A percentile compares a stretch with the other conserved stretches of the same genome.
phyloP scores from a whole-genome alignment of 2,329 filamentous ascomycete species.

The Fusarium palustre region DNA sequence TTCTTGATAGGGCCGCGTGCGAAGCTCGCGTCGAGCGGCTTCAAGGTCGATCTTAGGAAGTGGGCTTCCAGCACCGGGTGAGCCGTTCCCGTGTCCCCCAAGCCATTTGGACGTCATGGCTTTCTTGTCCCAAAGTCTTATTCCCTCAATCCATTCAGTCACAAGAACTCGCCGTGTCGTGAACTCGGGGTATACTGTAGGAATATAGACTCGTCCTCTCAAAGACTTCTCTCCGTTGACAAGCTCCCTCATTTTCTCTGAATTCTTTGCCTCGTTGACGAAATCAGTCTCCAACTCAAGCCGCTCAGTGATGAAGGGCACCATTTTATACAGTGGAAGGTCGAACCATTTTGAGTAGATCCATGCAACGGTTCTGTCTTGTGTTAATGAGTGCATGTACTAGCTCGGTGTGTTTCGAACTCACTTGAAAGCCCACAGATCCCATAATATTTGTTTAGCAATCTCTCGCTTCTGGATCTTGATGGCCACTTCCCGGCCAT shows the following conservation, averaged over 20 bases:
- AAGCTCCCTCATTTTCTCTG: conserved; percentile 82
- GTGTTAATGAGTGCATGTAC: conserved; percentile 28
- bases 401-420: conserved; percentile 42
- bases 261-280: conserved; percentile 88
- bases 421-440: conserved; percentile 93
- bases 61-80: conserved; percentile 78
- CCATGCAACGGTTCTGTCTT: conserved; percentile 75
- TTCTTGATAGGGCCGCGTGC: conserved; percentile 65
- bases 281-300: conserved; percentile 95
- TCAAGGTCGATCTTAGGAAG: conserved; percentile 65
- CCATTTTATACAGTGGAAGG: conserved; percentile 89
- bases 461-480: conserved; percentile 99
- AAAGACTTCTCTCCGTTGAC: conserved; percentile 81
- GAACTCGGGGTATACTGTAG: conserved; percentile 83
- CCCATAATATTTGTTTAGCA: conserved; percentile 88
- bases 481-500: conserved; percentile 92
- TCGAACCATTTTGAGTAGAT: conserved; percentile 91
- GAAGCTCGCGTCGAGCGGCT: conserved; percentile 58
- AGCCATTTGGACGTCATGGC: conserved; percentile 81
- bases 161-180: conserved; percentile 88
- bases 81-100: conserved; percentile 80
- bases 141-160: conserved; percentile 97
- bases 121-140: conserved; percentile 91
- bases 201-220: conserved; percentile 86
- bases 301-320: conserved; percentile 94